These are phyloP conservation scores for Sanghuangporus baumii DNA, from an alignment of 1,284 basidiomycete species.

Conservation along the genomic window DNA sequence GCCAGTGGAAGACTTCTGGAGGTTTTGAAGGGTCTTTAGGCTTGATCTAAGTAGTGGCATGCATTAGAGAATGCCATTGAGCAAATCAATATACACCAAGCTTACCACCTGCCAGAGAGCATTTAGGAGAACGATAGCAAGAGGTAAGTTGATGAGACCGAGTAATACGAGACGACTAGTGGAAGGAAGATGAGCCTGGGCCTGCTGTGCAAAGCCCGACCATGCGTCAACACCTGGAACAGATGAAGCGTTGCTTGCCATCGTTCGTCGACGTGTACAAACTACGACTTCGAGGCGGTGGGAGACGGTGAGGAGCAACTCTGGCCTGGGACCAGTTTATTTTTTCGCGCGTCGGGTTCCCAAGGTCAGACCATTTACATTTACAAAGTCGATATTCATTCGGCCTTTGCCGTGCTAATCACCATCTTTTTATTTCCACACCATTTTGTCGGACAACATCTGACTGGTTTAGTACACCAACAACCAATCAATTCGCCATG, in stretches of 20 bases:
- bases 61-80: neutral
- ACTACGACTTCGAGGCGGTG: neutral
- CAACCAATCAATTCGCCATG: slow-evolving; percentile 37
- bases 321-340: neutral
- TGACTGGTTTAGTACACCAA: neutral
- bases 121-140: slow-evolving; percentile 35
- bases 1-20: slow-evolving; percentile 74
- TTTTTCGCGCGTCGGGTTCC: neutral
- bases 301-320: neutral
- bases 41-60: slow-evolving; percentile 33
- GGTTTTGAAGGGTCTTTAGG: slow-evolving; percentile 56
- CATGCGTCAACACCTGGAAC: slow-evolving; percentile 3
- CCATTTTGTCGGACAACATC: neutral
- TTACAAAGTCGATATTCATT: neutral
- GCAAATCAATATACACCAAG: neutral
- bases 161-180: slow-evolving; percentile 9
- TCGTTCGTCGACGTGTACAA: neutral
- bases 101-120: slow-evolving; percentile 40
- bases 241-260: slow-evolving; percentile 14
- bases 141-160: slow-evolving; percentile 21
- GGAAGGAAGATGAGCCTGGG: slow-evolving; percentile 15
- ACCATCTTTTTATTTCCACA: neutral
- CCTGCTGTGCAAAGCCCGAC: slow-evolving; percentile 13
- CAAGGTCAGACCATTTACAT: slow-evolving; percentile 8
- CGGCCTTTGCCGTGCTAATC: slow-evolving; percentile 1